Conservation (phyloP, 179 eudicot genomes). For the Spinacia oleracea region DNA sequence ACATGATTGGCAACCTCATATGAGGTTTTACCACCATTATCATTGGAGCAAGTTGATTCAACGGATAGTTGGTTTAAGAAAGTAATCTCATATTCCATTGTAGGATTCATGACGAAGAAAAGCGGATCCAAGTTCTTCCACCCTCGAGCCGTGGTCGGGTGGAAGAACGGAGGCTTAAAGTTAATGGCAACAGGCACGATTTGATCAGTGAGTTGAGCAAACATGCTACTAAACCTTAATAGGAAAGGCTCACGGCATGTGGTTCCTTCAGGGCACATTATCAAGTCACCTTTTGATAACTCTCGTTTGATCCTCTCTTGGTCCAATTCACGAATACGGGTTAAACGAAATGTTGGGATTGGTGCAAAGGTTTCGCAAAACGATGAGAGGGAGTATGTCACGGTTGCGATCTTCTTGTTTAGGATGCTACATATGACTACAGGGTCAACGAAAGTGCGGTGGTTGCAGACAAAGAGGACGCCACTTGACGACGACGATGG, state of each 20-base stretch:
- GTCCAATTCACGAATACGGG: slow-evolving; percentile 55
- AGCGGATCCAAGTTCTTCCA: slow-evolving; percentile 70
- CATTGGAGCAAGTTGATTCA: slow-evolving; percentile 56
- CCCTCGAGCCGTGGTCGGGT: slow-evolving; percentile 71
- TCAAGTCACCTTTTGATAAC: slow-evolving; percentile 54
- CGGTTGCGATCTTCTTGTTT: slow-evolving; percentile 52
- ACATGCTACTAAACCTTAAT: slow-evolving; percentile 63
- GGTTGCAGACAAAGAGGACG: slow-evolving; percentile 72
- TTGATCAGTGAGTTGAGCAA: slow-evolving; percentile 67
- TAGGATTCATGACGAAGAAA: slow-evolving; percentile 68
- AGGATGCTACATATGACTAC: slow-evolving; percentile 56
- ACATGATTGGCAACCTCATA: slow-evolving; percentile 75
- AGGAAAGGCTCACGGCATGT: slow-evolving; percentile 80
- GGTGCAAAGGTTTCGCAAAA: slow-evolving; percentile 60
- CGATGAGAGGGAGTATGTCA: slow-evolving; percentile 66
- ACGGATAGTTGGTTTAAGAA: slow-evolving; percentile 61
- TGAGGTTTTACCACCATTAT: slow-evolving; percentile 69
- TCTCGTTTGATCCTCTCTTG: slow-evolving; percentile 45
- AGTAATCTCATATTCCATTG: slow-evolving; percentile 63
- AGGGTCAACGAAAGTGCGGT: slow-evolving; percentile 74
- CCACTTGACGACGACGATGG: slow-evolving; percentile 34
- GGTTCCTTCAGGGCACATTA: slow-evolving; percentile 70
- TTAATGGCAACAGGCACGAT: slow-evolving; percentile 82
- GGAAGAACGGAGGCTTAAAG: slow-evolving; percentile 55
- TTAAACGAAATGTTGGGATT: slow-evolving; percentile 57